Evolutionary conservation across 139 green algal genomes (phyloP).

Genomic region (Asterochloris erici): DNA sequence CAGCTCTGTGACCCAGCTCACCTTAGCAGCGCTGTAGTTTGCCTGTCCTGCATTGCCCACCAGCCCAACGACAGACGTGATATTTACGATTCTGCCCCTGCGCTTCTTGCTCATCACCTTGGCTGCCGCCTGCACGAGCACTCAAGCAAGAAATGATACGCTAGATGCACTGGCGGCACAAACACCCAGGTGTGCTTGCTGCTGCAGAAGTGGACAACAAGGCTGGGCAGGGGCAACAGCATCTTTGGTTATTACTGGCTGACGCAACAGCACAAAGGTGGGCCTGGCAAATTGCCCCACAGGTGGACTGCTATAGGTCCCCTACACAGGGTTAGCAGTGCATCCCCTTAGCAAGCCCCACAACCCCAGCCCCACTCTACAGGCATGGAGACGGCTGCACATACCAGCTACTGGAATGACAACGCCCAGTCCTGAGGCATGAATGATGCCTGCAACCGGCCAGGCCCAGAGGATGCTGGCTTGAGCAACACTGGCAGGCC

Average conservation of each 20-base stretch:
- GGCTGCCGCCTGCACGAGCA: conserved; percentile 61
- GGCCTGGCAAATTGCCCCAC: no score
- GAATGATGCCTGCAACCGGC: no score
- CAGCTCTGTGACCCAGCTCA: background rate
- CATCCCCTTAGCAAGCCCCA: background rate
- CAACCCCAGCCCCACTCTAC: background rate
- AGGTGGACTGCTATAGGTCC: background rate
- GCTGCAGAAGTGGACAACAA: background rate
- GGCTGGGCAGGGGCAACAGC: background rate
- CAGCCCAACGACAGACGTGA: conserved; percentile 94
- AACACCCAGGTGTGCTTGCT: background rate
- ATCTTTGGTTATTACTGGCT: no score
- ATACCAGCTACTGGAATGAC: no score
- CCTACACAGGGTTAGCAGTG: background rate
- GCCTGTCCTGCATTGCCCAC: conserved; percentile 91
- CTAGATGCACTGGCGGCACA: background rate
- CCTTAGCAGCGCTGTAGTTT: conserved; percentile 89
- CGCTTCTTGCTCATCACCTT: conserved; percentile 92
- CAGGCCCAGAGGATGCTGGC: no score
- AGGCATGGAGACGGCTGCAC: background rate
- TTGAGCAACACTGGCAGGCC: no score
- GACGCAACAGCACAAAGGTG: no score
- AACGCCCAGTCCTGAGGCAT: no score
- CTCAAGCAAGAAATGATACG: background rate
- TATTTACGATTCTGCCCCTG: conserved; percentile 95